These are phyloP conservation scores for Acer negundo DNA, from an alignment of 345 rosid species.

Conservation along the genomic window DNA sequence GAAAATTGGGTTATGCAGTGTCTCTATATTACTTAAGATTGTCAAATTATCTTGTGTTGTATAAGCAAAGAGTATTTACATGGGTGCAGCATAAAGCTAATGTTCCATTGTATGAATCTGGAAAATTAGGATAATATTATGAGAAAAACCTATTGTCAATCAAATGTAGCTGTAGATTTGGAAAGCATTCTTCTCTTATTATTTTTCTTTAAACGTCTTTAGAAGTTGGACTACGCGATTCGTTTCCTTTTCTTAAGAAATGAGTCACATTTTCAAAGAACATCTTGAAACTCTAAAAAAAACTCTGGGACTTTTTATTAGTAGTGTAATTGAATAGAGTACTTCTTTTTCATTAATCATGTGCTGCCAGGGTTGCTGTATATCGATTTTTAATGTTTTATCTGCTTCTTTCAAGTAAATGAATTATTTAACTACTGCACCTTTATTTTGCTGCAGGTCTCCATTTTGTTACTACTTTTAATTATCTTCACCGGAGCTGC, in stretches of 20 bases:
- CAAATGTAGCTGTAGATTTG: not conserved
- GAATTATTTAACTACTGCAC: not conserved
- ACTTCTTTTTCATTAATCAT: not conserved
- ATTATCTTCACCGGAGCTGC: constrained; percentile 87
- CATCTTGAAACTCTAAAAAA: not conserved
- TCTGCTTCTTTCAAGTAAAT: not conserved
- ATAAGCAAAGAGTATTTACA: not conserved
- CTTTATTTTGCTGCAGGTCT: constrained; percentile 52
- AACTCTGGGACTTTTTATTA: not conserved
- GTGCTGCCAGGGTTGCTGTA: too few relatives aligned
- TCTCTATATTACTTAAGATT: not conserved
- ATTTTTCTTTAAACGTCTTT: not conserved
- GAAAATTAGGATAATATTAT: not conserved
- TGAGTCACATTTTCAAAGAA: not conserved
- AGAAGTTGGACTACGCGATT: not conserved
- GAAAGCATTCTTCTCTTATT: not conserved
- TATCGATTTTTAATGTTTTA: not conserved
- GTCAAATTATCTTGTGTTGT: not conserved
- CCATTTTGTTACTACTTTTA: constrained; percentile 62
- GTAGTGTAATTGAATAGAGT: not conserved
- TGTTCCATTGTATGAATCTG: not conserved
- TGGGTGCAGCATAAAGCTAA: too few relatives aligned
- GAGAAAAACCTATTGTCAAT: not conserved
- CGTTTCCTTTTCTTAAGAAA: not conserved
- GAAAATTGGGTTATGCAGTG: not conserved